phyloP scores from a whole-genome alignment of 148 eudicot species.

The Arbutus unedo region DNA sequence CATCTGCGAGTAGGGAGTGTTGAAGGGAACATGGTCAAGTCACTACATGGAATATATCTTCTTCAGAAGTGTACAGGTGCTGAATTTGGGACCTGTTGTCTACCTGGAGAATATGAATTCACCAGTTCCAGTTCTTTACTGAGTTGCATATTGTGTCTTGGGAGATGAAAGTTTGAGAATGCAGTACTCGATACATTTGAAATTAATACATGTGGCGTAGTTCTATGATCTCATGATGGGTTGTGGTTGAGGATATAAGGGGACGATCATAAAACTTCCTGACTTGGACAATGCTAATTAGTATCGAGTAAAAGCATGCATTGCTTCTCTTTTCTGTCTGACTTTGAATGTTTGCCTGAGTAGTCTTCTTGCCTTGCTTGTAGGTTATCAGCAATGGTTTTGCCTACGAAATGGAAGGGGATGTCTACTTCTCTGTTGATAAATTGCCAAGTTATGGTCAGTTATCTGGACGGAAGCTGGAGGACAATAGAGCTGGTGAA shows the following conservation, averaged over 20 bases:
- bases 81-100: no score
- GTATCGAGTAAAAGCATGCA: background rate
- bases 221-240: background rate
- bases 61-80: no score
- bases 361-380: conserved; percentile 20
- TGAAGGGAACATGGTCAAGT: no score
- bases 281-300: background rate
- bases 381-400: conserved; percentile 61
- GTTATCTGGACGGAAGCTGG: conserved; percentile 73
- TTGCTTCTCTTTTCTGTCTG: background rate
- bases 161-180: background rate
- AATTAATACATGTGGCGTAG: background rate
- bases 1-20: no score
- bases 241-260: background rate
- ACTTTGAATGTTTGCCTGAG: background rate
- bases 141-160: background rate
- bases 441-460: conserved; percentile 60
- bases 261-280: background rate
- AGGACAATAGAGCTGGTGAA: conserved; percentile 89
- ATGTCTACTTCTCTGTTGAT: conserved; percentile 86
- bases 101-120: background rate
- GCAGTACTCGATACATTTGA: background rate
- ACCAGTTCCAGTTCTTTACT: background rate
- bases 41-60: no score
- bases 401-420: conserved; percentile 81